Percentiles rank a stretch among this genome's conserved stretches.
These are phyloP conservation scores for Naganishia vaughanmartiniae DNA, from an alignment of 768 basidiomycete species.

Conservation along the genomic window DNA sequence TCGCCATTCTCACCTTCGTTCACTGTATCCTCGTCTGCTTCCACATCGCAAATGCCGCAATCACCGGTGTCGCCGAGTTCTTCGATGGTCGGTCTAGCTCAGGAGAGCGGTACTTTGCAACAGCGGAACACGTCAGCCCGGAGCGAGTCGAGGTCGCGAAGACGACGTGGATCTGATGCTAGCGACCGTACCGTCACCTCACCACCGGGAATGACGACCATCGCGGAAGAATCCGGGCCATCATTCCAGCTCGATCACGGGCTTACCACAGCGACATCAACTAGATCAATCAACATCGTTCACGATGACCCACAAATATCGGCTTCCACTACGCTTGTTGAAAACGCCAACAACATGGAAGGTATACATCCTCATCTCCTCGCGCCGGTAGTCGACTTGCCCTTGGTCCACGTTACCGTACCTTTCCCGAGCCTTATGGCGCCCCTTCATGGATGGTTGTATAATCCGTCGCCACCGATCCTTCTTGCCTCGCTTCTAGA, in stretches of 20 bases:
- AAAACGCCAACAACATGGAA: background rate
- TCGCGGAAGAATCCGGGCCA: background rate
- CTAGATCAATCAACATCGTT: background rate
- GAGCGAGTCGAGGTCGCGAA: background rate
- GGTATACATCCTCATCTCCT: background rate
- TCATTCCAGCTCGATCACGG: background rate
- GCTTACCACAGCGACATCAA: background rate
- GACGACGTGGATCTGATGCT: background rate
- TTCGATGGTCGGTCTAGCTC: background rate
- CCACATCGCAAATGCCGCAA: background rate
- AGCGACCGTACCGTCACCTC: background rate
- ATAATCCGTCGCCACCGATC: conserved; percentile 21
- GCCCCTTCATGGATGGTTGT: conserved; percentile 25
- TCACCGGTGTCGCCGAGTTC: background rate
- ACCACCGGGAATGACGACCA: background rate
- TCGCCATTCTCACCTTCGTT: background rate
- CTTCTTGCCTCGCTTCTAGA: conserved; percentile 24
- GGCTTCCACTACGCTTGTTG: background rate
- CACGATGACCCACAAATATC: background rate
- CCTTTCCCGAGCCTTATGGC: conserved; percentile 22
- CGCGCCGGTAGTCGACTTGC: conserved; percentile 7
- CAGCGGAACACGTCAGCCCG: background rate
- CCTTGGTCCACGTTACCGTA: conserved; percentile 28
- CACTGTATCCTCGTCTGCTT: background rate
- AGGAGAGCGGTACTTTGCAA: background rate